Evolutionary conservation across 2,329 filamentous ascomycete genomes (phyloP), one percentile per base, ranked within the genome.

Genomic region (Fusarium nanum): DNA sequence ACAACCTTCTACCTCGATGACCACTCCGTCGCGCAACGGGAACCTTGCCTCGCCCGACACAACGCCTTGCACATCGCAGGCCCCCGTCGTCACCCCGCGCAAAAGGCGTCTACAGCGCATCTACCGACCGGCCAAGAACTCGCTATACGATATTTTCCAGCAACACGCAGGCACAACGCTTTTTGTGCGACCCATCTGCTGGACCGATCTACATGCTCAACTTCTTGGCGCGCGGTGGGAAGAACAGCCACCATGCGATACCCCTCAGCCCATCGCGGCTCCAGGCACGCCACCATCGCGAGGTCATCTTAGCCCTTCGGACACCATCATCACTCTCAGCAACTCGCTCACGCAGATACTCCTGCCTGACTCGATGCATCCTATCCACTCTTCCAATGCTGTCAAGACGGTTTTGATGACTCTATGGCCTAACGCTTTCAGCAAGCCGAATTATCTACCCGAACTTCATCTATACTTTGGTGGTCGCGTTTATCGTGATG

Each of bases 401-500:
- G 77, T 88, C 57, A 82, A 81, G 68, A 79, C 75, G 28, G 75
- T 87, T 34, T 72, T 88, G 54, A 75, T 77, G 16, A 83, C 78
- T 2, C 75, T 88, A 7, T 89, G 80, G 78, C 81, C 81, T 18
- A 68, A 72, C 8, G 70, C 73, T 7, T 80, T 83, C 67, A 63
- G 62, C 50, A 75, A 69, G 40, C 66, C 76, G 4, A 72, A 76
- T 9, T 70, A 76, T 13, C 57, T 76, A 6, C 78, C 81, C 5
- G 82, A 86, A n/a, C 75, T 88, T 14, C 80, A 83, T 63, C 67
- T 88, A 4, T 83, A 83, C 67, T 88, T 87, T 67, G 86, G 85
- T 27, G 75, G 78, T 20, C 80, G 81, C 30, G 75, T 80, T 16
- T 86, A 84, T 68, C 77, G 77, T 22, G 82, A 81, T 32, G 81